These are phyloP conservation scores for Golubevia pallescens DNA, from an alignment of 1,284 basidiomycete genomes.

Conservation along the genomic window DNA sequence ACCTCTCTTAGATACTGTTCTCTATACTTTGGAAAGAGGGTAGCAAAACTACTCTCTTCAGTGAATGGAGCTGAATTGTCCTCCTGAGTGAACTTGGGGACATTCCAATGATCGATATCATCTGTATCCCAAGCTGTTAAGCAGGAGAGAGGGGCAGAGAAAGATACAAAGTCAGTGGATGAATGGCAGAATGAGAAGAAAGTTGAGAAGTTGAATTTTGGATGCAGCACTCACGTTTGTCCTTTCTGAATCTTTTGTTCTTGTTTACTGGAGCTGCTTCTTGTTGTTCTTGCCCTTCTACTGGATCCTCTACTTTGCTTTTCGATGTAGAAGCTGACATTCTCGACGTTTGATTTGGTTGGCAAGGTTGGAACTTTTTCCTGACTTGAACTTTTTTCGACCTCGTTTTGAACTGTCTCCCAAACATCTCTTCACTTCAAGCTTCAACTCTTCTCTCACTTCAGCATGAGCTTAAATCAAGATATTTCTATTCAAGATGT, in stretches of 20 bases:
- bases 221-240: conserved; percentile 35
- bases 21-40: conserved; percentile 97
- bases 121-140: conserved; percentile 87
- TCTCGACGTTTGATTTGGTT: too few relatives aligned
- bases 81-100: conserved; percentile 74
- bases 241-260: conserved; percentile 61
- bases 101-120: conserved; percentile 98
- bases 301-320: too few relatives aligned
- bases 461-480: too few relatives aligned
- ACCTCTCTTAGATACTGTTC: conserved; percentile 94
- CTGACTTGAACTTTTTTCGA: too few relatives aligned
- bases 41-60: conserved; percentile 96
- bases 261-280: conserved; percentile 26
- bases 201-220: background rate
- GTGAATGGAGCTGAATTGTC: conserved; percentile 83
- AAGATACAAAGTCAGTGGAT: background rate
- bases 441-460: too few relatives aligned
- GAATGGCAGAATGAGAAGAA: background rate
- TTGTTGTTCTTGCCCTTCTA: conserved; percentile 6
- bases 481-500: too few relatives aligned
- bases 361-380: too few relatives aligned
- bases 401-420: too few relatives aligned
- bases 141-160: background rate
- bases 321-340: too few relatives aligned
- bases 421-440: too few relatives aligned